Evolutionary conservation across 2,329 filamentous ascomycete genomes (phyloP), one percentile per base, ranked within the genome.

Genomic region (Colletotrichum cuscutae): DNA sequence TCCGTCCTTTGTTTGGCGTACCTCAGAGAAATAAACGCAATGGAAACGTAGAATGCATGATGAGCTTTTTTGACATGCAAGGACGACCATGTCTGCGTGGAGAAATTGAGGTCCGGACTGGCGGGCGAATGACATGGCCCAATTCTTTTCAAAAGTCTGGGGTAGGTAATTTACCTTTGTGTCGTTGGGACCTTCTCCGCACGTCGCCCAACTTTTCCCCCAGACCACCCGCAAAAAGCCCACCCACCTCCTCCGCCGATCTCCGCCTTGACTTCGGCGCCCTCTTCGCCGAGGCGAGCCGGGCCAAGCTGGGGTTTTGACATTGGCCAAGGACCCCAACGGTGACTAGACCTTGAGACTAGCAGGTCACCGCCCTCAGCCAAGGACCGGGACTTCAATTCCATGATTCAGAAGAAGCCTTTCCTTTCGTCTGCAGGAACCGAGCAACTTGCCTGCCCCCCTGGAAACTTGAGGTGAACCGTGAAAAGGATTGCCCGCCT

Each of bases 161-260:
- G 57, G 24, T 19, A 7, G 30, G 22, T 56, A 35, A 28, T 65
- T 37, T 35, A 35, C 32, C 32, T 12, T 35, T 12, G 32, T 12
- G 32, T 35, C n/a, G 52, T 53, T 53, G 57, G 63, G 69, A 52
- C 54, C n/a, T 56, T 71, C 68, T 66, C 62, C 56, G 68, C 68
- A 66, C 62, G 15, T 19, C 19, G 42, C 42, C 19, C 15, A 49
- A n/a, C 7, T 46, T n/a, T n/a, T 46, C 42, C 42, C 42, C 42
- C 42, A 19, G 42, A 49, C 42, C 42, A 19, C 49, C 32, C 35
- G 26, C 22, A 13, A 30, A 22, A 37, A 35, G 12, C 24, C 46
- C 37, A 15, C 13, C 35, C 35, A 5, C 35, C 35, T 35, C 32
- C 5, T 11, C 60, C 60, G 32, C 32, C 64, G 15, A 42, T 64